Base-by-base conservation (phyloP, 2,329 filamentous ascomycete species). In the Botrytis squamosa region DNA sequence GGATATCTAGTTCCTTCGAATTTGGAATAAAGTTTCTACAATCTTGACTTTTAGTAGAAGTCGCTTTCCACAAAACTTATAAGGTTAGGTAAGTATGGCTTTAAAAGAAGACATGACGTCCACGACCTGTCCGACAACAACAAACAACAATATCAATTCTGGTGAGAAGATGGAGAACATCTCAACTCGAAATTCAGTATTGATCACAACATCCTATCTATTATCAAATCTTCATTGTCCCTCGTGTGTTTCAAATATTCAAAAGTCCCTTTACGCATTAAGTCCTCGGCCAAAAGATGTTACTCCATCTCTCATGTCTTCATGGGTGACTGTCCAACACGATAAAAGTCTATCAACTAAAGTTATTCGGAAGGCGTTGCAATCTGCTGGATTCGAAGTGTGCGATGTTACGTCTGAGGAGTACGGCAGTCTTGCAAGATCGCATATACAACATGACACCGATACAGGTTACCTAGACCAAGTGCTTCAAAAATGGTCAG, bases 211-310 rank as follows among this genome's bases (percentile, higher is more conserved):
- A 65, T 79, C 79, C 49, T 89, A 91, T 79, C 85, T 93, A 75
- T 84, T 94, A 77, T 88, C 87, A 75, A 94, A 94, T 81, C 85
- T 94, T n/a, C 92, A 94, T 82, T 94, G 92, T 83, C 90, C 91
- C 22, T 92, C 91, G 75, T 94, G 92, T 81, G 89, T 93, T 68
- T 87, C 88, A 52, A 85, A 87, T 77, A 93, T 94, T 79, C 86
- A 89, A 79, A 84, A 86, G 71, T 85, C 87, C 74, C 83, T 94
- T 74, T 84, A 78, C 52, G 77, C 78, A 10, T 81, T 88, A 81
- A 74, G 85, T 84, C 83, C 87, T 80, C 79, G 83, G 84, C 84
- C 84, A 79, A 76, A 80, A 72, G 89, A 88, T 83, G 87, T 93
- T 44, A 91, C 90, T 75, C 88, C 91, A 74, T 93, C 92, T 76